phyloP scores from a whole-genome alignment of 129 eudicot genomes.

The Cynara cardunculus region DNA sequence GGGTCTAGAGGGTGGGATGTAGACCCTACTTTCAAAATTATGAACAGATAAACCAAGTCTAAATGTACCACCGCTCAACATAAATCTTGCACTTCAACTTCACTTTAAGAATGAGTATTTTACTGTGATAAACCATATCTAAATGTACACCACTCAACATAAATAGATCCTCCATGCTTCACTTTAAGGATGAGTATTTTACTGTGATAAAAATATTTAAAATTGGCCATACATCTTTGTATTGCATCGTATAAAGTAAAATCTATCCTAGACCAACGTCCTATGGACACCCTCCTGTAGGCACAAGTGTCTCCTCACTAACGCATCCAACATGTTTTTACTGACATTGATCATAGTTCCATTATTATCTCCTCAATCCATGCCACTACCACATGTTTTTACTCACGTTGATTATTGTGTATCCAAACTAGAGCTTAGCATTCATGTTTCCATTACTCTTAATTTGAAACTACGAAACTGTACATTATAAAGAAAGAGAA shows the following conservation, averaged over 20 bases:
- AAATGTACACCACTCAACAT: neutral
- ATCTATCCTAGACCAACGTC: neutral
- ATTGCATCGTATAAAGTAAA: neutral
- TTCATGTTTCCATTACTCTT: neutral
- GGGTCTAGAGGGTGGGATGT: neutral
- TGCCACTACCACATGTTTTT: neutral
- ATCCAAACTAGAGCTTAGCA: neutral
- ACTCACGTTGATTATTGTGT: neutral
- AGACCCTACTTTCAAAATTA: neutral
- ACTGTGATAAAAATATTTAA: neutral
- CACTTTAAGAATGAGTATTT: neutral
- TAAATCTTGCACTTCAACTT: neutral
- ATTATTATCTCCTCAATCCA: neutral
- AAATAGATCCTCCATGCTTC: neutral
- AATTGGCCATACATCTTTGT: neutral
- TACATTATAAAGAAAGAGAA: neutral
- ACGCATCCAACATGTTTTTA: no score
- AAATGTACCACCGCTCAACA: neutral
- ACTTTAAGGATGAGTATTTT: neutral
- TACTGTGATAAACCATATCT: neutral
- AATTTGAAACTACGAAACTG: neutral
- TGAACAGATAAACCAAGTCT: neutral
- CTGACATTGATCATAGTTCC: no score
- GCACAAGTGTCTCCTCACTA: neutral
- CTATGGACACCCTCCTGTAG: neutral